Evolutionary conservation across 257 asterid species (phyloP), one percentile per base, ranked within the genome.

Genomic region (Gynochthodes officinalis): DNA sequence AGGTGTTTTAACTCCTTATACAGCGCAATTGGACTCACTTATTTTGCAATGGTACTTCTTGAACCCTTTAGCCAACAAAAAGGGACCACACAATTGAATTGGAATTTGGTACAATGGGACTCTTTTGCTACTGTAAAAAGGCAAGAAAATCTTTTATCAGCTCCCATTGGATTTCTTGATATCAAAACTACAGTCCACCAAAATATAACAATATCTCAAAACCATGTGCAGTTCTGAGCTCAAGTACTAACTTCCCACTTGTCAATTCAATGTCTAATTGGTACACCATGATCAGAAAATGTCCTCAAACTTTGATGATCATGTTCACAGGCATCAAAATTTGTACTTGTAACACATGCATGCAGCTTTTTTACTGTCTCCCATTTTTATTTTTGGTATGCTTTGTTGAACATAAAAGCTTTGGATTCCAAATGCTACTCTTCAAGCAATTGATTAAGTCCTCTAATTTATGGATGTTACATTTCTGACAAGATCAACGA

Each of bases 201-300:
- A 57, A 25, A 57, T 57, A 49, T 16, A 40, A 23, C 27, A 2
- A 32, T 61, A 35, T 0, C 1, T 9, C 40, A 62, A 19, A 30
- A 32, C 61, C 72, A 68, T 68, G 72, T 68, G 72, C 7, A 28
- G 46, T 30, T 68, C 61, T 68, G 48, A 50, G 46, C 15, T 9
- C 9, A 49, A 68, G 72, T 49, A 68, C 48, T 19, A 60, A 49
- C 72, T 68, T 21, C 48, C 72, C 46, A 46, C 72, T 48, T 28
- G 61, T 48, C 72, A 49, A 49, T 68, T 49, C 62, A 37, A 33
- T 33, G 59, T 32, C 43, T 44, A 37, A 21, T 67, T 66, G 23
- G 58, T 30, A 28, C 67, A 2, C 19, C 12, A 33, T 35, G 67
- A 35, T 21, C 16, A 15, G 49, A 62, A 19, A 62, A 62, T 48